Evolutionary conservation across 2,329 filamentous ascomycete species (phyloP).

Genomic region (Didymella pinodella): DNA sequence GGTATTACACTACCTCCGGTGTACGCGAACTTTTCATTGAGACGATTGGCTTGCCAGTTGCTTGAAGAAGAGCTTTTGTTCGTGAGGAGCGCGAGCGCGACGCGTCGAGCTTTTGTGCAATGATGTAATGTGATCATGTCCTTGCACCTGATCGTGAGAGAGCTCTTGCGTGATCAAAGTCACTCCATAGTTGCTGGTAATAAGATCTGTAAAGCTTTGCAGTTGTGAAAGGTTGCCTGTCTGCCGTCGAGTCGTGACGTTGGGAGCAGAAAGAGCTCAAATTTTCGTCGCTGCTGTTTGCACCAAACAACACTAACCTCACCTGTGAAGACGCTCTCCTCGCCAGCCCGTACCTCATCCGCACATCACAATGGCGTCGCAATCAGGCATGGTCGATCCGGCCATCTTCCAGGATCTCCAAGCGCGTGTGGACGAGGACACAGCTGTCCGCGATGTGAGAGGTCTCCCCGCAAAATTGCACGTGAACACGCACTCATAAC

Average conservation of each 20-base stretch:
- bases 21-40: conserved; percentile 63
- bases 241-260: conserved; percentile 19
- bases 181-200: neutral
- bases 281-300: conserved; percentile 22
- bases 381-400: conserved; percentile 72
- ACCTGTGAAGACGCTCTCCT: conserved; percentile 1
- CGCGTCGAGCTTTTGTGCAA: neutral
- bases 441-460: conserved; percentile 75
- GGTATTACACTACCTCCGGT: conserved; percentile 32
- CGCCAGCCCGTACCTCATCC: neutral
- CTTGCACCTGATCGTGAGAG: neutral
- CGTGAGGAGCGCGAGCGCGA: neutral
- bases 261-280: conserved; percentile 14
- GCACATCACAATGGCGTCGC: conserved; percentile 36
- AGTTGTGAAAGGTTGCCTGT: neutral
- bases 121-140: neutral
- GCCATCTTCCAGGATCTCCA: conserved; percentile 89
- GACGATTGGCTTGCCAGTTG: conserved; percentile 59
- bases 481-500: conserved; percentile 42
- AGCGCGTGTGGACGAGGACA: conserved; percentile 87
- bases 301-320: conserved; percentile 19
- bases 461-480: conserved; percentile 22
- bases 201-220: neutral
- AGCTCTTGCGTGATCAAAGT: neutral
- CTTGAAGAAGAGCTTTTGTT: conserved; percentile 63